Conservation (phyloP, 441 rosid genomes). For the Syzygium malaccense region DNA sequence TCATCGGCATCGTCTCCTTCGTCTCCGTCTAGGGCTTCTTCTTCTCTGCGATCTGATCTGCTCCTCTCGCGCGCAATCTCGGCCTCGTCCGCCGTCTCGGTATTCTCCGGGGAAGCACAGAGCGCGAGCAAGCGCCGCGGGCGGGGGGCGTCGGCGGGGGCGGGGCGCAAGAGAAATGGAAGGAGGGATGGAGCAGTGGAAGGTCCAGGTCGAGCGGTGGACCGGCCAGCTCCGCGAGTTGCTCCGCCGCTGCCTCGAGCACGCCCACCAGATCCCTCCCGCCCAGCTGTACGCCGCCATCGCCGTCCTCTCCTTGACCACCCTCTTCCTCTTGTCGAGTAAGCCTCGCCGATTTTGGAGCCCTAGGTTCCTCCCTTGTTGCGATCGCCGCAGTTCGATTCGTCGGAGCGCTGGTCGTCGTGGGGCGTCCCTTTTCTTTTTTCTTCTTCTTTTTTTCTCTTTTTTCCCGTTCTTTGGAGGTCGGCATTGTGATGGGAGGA, state of each 20-base stretch:
- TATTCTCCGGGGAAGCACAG: neutral
- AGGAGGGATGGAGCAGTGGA: conserved; percentile 55
- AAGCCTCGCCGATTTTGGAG: conserved; percentile 1
- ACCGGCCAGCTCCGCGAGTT: conserved; percentile 27
- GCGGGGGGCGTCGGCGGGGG: neutral
- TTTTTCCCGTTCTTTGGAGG: neutral
- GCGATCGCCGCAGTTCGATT: neutral
- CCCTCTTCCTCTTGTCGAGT: conserved; percentile 48
- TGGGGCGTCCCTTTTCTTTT: neutral
- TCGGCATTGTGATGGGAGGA: neutral
- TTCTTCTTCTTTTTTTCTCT: no score
- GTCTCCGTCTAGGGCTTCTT: neutral
- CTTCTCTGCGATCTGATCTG: neutral
- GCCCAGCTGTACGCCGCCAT: conserved; percentile 60
- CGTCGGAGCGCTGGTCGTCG: neutral
- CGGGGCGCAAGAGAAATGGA: conserved; percentile 23
- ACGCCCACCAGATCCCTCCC: conserved; percentile 41
- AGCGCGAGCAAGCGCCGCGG: neutral
- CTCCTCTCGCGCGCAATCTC: neutral
- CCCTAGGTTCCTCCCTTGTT: neutral
- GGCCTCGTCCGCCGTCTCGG: neutral
- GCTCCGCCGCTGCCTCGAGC: conserved; percentile 39
- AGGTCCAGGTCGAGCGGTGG: conserved; percentile 25
- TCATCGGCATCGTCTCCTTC: neutral
- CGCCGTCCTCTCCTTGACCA: conserved; percentile 44